Base-by-base conservation (phyloP, 306 rosid species). In the Begonia fuchsioides region DNA sequence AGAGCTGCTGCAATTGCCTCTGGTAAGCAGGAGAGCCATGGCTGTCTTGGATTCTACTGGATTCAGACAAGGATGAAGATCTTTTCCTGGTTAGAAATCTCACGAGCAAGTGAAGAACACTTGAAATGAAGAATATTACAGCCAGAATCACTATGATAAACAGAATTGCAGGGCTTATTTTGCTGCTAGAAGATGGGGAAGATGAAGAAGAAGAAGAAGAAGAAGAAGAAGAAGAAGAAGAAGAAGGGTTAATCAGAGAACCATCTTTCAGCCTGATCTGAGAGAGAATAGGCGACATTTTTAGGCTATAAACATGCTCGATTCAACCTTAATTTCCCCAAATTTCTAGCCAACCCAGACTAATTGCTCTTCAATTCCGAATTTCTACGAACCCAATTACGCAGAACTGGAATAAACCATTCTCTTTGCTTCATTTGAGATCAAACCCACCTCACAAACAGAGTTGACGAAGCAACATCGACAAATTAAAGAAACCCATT, bases 1-100 rank as follows among this genome's bases (percentile, higher is more conserved):
- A 88, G 55, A 88, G 80, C 39, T 88, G 90, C 11, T 82, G 87
- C 57, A 88, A 95, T 76, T 88, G 96, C 26, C 96, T 81, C 38
- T 72, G 95, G 62, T 80, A 71, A 41, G 67, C 66, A 72, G 67
- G 65, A 11, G 85, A 64, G 43, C 65, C 68, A 8, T 70, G 58
- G 56, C 66, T 17, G 61, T 78, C 88, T 35, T 43, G 60, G 61
- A 54, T 70, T 58, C 83, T 54, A 50, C 65, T 80, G 56, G 96
- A 75, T 13, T 69, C 74, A 32, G 55, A 75, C 15, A 84, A 60
- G 45, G 45, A 41, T 10, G 87, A 66, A 38, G 86, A 38, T 15
- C 78, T 58, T 12, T 66, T 53, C 66, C 72, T 78, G n/a, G 70
- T 55, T 10, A 78, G 57, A 38, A 76, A 73, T 75, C 90, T 67